Evolutionary conservation across 1,139 yeast genomes (phyloP).

Genomic region (Yamadazyma siamensis): DNA sequence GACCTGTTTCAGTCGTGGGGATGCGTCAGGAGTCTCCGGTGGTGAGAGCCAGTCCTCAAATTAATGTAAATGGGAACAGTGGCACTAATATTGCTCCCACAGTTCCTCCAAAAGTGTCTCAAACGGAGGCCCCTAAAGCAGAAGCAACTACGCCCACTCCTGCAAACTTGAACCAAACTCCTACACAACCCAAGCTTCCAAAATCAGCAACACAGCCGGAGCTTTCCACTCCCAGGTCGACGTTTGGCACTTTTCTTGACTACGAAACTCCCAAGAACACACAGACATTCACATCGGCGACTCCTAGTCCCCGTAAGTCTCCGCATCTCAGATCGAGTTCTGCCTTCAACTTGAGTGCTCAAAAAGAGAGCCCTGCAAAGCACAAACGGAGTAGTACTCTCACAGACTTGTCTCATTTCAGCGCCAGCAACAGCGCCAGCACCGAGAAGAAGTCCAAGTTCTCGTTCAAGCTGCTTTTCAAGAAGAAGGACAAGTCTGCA

Average conservation of each 20-base stretch:
- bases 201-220: background rate
- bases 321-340: slow-evolving; percentile 31
- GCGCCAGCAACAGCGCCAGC: slow-evolving; percentile 7
- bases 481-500: slow-evolving; percentile 12
- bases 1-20: too few relatives aligned
- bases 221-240: slow-evolving; percentile 4
- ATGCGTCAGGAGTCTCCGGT: too few relatives aligned
- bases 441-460: slow-evolving; percentile 30
- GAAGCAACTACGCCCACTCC: too few relatives aligned
- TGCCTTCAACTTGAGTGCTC: slow-evolving; percentile 21
- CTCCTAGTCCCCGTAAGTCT: slow-evolving; percentile 19
- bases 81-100: background rate
- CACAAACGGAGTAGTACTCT: slow-evolving; percentile 29
- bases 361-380: slow-evolving; percentile 12
- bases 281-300: slow-evolving; percentile 1
- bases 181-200: background rate
- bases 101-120: too few relatives aligned
- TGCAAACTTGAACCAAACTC: too few relatives aligned
- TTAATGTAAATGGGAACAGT: too few relatives aligned
- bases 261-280: slow-evolving; percentile 4
- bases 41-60: too few relatives aligned
- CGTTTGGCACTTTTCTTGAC: slow-evolving; percentile 5
- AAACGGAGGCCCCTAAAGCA: too few relatives aligned
- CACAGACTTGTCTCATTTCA: slow-evolving; percentile 18
- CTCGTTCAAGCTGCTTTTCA: slow-evolving; percentile 40